Evolutionary conservation across 148 eudicot species (phyloP).

Genomic region (Nyssa sinensis): DNA sequence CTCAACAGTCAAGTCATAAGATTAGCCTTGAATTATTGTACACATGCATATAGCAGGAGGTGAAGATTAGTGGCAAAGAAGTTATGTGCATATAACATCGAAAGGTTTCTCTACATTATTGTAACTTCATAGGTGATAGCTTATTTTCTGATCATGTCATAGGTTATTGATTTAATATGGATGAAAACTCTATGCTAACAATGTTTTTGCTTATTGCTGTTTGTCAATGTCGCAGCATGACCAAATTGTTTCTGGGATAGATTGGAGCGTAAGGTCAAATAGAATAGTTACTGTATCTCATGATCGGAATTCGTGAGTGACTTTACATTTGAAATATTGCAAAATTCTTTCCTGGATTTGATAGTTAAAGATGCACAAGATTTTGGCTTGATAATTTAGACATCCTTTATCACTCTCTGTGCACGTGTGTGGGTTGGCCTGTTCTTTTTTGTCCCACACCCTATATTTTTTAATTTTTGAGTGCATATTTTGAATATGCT

Average conservation of each 20-base stretch:
- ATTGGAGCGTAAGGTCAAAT: conserved; percentile 82
- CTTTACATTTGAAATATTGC: conserved; percentile 10
- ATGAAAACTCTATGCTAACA: conserved; percentile 7
- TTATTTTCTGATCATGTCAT: not conserved
- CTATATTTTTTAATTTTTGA: not conserved
- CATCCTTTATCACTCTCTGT: not conserved
- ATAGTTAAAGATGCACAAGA: conserved; percentile 3
- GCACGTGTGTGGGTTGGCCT: not conserved
- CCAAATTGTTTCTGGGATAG: conserved; percentile 87
- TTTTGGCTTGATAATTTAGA: not conserved
- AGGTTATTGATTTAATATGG: not conserved
- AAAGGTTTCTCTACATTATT: not conserved
- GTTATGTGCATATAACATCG: not conserved
- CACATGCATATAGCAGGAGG: too few relatives aligned
- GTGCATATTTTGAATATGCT: not conserved
- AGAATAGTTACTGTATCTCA: conserved; percentile 93
- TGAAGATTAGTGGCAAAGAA: too few relatives aligned
- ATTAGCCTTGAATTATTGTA: too few relatives aligned
- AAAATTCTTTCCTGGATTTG: not conserved
- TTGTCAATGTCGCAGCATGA: conserved; percentile 74
- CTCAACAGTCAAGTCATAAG: too few relatives aligned
- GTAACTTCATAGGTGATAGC: not conserved
- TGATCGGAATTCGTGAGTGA: conserved; percentile 97
- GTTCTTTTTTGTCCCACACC: not conserved
- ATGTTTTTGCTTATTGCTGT: conserved; percentile 14